A percentile compares a stretch with the other conserved stretches of the same genome.
phyloP scores from a whole-genome alignment of 192 early-diverging fungal genomes.

The Gigaspora rosea region DNA sequence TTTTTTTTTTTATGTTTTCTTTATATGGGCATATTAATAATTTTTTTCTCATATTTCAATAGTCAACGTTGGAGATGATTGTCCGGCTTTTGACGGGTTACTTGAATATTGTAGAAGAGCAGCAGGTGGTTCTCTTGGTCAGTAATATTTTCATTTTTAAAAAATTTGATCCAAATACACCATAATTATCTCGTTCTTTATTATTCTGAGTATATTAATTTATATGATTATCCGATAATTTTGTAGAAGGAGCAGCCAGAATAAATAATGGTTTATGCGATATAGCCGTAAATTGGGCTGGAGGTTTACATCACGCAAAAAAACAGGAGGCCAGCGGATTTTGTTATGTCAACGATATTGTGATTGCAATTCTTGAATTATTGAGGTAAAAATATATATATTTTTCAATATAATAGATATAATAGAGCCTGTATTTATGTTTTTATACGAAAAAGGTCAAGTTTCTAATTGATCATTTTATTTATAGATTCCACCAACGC shows the following conservation, averaged over 20 bases:
- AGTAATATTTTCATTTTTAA: constrained; percentile 2
- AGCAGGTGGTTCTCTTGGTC: constrained; percentile 89
- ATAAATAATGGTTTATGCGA: constrained; percentile 80
- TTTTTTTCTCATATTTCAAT: neutral
- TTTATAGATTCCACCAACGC: constrained; percentile 71
- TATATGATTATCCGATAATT: neutral
- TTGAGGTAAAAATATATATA: constrained; percentile 54
- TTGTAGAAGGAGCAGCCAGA: constrained; percentile 77
- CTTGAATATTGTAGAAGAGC: constrained; percentile 92
- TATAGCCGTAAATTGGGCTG: constrained; percentile 95
- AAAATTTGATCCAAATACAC: neutral
- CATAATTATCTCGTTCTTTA: no score
- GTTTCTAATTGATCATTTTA: neutral
- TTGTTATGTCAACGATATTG: constrained; percentile 99
- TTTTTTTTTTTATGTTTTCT: neutral
- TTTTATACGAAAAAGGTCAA: constrained; percentile 10
- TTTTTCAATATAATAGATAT: neutral
- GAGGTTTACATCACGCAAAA: constrained; percentile 97
- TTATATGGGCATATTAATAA: neutral
- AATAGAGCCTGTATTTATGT: neutral
- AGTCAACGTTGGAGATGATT: constrained; percentile 90
- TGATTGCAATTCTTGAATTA: constrained; percentile 89
- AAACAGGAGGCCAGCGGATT: constrained; percentile 95
- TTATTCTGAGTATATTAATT: no score
- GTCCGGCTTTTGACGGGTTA: constrained; percentile 94